Evolutionary conservation across 176 grass and related monocot genomes (phyloP), one percentile per base, ranked within the genome.

Genomic region (Poa pratensis): DNA sequence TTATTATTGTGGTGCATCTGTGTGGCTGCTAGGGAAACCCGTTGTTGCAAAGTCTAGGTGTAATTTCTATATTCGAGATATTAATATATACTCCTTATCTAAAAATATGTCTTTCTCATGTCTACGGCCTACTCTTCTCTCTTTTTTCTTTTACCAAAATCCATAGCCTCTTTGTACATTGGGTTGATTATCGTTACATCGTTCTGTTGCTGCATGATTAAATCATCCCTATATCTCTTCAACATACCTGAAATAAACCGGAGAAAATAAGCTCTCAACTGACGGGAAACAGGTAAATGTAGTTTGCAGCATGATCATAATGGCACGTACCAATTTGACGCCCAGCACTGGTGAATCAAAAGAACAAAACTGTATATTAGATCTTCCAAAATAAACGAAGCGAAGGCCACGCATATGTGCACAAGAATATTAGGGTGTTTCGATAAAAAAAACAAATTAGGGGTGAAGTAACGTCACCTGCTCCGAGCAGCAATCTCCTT

Each of bases 401-500:
- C 18, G 57, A 60, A 60, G 8, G 8, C 1, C n/a, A 22, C n/a
- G 3, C 18, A 69, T 69, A 69, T 70, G n/a, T n/a, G 66, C 19
- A 70, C 0, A 70, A 22, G 35, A 42, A 70, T 5, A 42, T 42
- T 18, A 70, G 9, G 37, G 67, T 70, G 67, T 35, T 35, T 35
- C 34, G 34, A 2, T 35, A 35, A 35, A 35, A 35, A n/a, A 35
- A 32, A 35, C 3, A 35, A 35, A 35, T 35, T n/a, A n/a, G 5
- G 34, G 34, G 34, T 35, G 34, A 70, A 43, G 18, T 70, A 70
- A 8, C 4, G 37, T 43, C 9, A 42, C 67, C 67, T 70, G 67
- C 19, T 70, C 35, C 37, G 67, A 22, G 35, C 35, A 70, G 67
- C 67, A 22, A 70, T 70, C 67, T 70, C 67, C 37, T 70, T 42